Base-by-base conservation (phyloP, 768 basidiomycete genomes). In the Boletus vinaceobasis region DNA sequence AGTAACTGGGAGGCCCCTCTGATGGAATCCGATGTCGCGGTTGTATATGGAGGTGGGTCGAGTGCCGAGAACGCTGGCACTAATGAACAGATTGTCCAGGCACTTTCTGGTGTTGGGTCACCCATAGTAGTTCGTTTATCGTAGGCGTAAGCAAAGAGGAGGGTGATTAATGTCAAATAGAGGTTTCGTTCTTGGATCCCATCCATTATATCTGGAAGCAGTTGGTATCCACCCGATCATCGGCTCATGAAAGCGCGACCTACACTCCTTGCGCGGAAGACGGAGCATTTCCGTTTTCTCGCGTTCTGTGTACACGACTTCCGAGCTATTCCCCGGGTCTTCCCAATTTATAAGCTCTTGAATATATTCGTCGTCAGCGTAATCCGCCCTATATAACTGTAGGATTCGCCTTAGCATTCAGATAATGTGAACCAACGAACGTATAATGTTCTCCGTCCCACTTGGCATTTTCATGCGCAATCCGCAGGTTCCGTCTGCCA, bases 391-490 rank as follows among this genome's bases (percentile, higher is more conserved):
- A 57, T 15, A 43, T 37, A 48, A 44, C 27, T 40, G 58, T 23
- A 60, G 40, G 44, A 55, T 47, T 38, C 43, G 39, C 21, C 43
- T 33, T 10, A 9, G 46, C n/a, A 21, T 35, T 23, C 35, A 39
- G 11, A 48, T 5, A 43, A 48, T 35, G 48, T 33, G 43, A 52
- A 82, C 13, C 21, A 33, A 71, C 69, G 50, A 69, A 91, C 91
- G 91, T 85, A 66, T 93, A 93, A 71, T 93, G 77, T 62, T 92
- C 90, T 62, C 83, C 84, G 61, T 93, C 86, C 80, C 86, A 94
- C 70, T 91, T 92, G 31, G 79, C 75, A 37, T 92, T 76, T 67
- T 93, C 91, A 57, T 83, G 84, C 51, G 72, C 67, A 11, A 82
- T 59, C 45, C 90, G 80, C 55, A 74, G 75, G 39, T 55, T 60